Evolutionary conservation across 2,329 filamentous ascomycete genomes (phyloP).

Genomic region (Penicillium verrucosum): DNA sequence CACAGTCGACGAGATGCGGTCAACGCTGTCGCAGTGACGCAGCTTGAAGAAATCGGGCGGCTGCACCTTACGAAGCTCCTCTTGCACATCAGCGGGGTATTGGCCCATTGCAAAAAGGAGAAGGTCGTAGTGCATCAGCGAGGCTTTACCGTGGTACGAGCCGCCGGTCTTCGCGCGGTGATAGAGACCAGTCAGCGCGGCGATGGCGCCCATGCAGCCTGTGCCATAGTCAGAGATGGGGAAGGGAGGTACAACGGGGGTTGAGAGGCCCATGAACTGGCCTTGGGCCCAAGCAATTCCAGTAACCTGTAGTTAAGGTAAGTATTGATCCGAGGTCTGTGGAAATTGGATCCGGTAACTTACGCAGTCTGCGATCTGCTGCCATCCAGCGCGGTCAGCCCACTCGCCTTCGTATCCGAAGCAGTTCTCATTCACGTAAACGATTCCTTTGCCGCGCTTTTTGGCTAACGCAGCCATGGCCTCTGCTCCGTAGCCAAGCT

Average conservation of each 20-base stretch:
- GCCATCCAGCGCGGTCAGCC: slow-evolving; percentile 65
- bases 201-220: slow-evolving; percentile 67
- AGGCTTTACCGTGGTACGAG: slow-evolving; percentile 63
- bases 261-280: slow-evolving; percentile 40
- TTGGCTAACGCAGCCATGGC: slow-evolving; percentile 54
- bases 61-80: slow-evolving; percentile 49
- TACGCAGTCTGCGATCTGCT: slow-evolving; percentile 67
- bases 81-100: slow-evolving; percentile 54
- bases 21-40: slow-evolving; percentile 61
- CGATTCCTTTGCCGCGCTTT: slow-evolving; percentile 58
- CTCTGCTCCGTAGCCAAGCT: slow-evolving; percentile 61
- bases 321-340: not conserved
- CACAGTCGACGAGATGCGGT: slow-evolving; percentile 61
- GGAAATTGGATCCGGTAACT: slow-evolving; percentile 26
- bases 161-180: slow-evolving; percentile 61
- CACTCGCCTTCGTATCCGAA: slow-evolving; percentile 65
- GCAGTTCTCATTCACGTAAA: slow-evolving; percentile 72
- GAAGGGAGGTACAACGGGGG: slow-evolving; percentile 47
- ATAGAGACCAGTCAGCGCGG: slow-evolving; percentile 62
- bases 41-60: slow-evolving; percentile 56
- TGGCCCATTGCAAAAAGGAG: slow-evolving; percentile 61
- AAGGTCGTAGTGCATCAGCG: slow-evolving; percentile 66
- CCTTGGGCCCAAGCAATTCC: slow-evolving; percentile 44
- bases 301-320: slow-evolving; percentile 34
- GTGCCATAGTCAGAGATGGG: slow-evolving; percentile 64